phyloP scores from a whole-genome alignment of 306 rosid species.

The Oemleria cerasiformis region DNA sequence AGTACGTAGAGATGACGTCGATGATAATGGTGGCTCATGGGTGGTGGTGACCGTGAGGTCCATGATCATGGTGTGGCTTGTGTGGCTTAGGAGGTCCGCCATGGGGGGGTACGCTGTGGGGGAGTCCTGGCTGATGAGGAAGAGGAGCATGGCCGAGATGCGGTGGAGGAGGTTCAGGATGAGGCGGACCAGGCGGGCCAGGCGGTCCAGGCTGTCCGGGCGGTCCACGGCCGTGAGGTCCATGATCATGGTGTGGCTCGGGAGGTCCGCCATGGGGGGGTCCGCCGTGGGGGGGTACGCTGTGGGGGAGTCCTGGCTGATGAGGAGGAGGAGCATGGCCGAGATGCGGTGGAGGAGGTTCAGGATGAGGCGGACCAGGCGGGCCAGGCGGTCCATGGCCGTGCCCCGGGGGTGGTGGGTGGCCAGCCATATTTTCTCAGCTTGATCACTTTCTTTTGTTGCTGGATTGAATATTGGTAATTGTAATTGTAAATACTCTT shows the following conservation, averaged over 20 bases:
- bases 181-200: conserved; percentile 5
- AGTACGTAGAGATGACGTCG: not conserved
- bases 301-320: not conserved
- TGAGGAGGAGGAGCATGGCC: conserved; percentile 31
- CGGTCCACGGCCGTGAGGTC: conserved; percentile 32
- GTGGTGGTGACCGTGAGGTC: conserved; percentile 6
- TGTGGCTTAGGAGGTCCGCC: conserved; percentile 38
- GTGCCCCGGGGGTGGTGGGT: conserved; percentile 47
- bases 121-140: conserved; percentile 18
- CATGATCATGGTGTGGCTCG: no score
- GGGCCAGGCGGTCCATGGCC: conserved; percentile 29
- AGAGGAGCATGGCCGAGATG: conserved; percentile 28
- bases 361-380: conserved; percentile 12
- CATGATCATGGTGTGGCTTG: conserved; percentile 19
- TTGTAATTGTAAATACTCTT: no score
- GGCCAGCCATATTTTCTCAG: conserved; percentile 35
- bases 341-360: conserved; percentile 32
- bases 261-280: conserved; percentile 20
- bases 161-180: conserved; percentile 33
- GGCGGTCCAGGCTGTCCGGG: conserved; percentile 41
- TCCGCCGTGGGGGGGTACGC: conserved; percentile 9
- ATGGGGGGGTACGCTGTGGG: conserved; percentile 11
- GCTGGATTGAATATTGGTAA: not conserved
- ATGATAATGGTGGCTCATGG: conserved; percentile 4
- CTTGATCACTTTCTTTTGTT: no score